Conservation (phyloP, 495 filamentous ascomycete genomes). For the Lepidopterella palustris region DNA sequence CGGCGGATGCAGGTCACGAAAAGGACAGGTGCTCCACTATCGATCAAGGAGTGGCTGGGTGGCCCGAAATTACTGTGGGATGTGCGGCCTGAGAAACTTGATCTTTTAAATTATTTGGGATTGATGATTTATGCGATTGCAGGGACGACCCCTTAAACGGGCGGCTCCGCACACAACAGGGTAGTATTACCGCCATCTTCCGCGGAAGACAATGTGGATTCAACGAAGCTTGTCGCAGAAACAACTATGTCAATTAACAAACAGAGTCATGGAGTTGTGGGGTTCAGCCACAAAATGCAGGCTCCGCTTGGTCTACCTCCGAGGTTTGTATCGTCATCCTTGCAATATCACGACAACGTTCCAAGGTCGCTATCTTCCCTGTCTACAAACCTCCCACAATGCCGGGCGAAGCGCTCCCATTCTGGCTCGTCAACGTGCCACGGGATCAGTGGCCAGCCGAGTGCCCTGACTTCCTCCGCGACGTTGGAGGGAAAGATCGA, state of each 20-base stretch:
- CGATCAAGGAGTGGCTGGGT: neutral
- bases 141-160: neutral
- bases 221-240: too few species aligned
- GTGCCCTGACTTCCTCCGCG: slow-evolving; percentile 63
- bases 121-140: neutral
- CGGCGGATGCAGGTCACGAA: neutral
- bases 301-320: neutral
- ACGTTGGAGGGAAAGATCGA: slow-evolving; percentile 51
- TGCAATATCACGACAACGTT: neutral
- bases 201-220: too few species aligned
- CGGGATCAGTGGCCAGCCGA: slow-evolving; percentile 49
- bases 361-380: neutral
- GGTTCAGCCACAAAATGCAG: neutral
- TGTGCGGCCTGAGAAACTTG: neutral
- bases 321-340: neutral
- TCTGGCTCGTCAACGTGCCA: slow-evolving; percentile 77
- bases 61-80: neutral
- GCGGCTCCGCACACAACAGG: neutral
- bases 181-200: neutral
- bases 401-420: slow-evolving; percentile 44
- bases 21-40: neutral
- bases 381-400: slow-evolving; percentile 4
- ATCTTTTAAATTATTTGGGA: neutral
- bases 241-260: too few species aligned
- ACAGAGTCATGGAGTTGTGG: too few species aligned